Evolutionary conservation across 176 grass and related monocot genomes (phyloP).

Genomic region (Zoysia japonica): DNA sequence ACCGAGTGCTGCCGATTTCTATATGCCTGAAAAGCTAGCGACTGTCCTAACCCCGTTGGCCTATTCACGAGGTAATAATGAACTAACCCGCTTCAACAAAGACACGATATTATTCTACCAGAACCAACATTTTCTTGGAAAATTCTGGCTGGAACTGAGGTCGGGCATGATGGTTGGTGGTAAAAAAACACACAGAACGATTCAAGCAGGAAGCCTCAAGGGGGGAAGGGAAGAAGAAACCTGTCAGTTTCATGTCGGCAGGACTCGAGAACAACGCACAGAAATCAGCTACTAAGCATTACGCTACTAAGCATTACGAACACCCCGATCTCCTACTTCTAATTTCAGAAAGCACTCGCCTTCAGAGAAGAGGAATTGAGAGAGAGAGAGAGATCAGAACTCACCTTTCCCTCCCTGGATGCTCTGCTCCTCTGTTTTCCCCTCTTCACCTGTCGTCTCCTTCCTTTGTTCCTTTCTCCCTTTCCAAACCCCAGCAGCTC

Average conservation of each 20-base stretch:
- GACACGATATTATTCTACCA: neutral
- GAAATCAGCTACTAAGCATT: neutral
- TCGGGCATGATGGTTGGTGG: conserved; percentile 15
- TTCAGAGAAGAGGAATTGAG: neutral
- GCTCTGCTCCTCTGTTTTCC: conserved; percentile 13
- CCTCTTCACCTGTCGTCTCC: neutral
- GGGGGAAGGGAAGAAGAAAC: neutral
- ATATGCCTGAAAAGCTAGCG: neutral
- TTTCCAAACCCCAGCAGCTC: neutral
- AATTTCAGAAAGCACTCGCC: neutral
- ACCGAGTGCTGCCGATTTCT: neutral
- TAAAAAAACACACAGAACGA: neutral
- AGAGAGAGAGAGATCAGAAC: conserved; percentile 9
- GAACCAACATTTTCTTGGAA: neutral
- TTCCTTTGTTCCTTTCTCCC: neutral
- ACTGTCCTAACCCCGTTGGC: conserved; percentile 13
- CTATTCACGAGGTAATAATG: neutral
- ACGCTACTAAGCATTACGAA: neutral
- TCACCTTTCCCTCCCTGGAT: conserved; percentile 31
- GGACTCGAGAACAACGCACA: neutral
- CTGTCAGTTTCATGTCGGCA: neutral
- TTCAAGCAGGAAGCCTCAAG: neutral
- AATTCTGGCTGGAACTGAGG: neutral
- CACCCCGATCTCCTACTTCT: neutral
- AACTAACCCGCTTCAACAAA: neutral